Base-by-base conservation (phyloP, 2,329 filamentous ascomycete genomes). In the Capronia coronata region DNA sequence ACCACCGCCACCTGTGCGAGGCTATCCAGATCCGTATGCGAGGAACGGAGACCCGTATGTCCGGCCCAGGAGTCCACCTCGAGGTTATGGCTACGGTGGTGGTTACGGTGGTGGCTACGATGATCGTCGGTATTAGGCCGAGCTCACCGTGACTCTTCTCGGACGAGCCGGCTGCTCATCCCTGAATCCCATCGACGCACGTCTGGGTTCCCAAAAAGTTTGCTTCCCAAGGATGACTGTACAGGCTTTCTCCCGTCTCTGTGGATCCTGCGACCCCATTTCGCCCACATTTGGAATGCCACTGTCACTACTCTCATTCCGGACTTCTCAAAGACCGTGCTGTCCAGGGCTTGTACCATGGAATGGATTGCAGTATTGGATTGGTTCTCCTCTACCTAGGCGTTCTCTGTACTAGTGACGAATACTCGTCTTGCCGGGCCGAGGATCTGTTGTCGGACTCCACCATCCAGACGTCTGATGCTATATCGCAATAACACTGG, bases 1-100 rank as follows among this genome's bases (percentile, higher is more conserved):
- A 45, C 75, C 75, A 54, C 75, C 75, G 53, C 76, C 71, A 44
- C 75, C 75, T 49, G 75, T 71, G 51, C 69, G 76, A 60, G 72
- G 75, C 39, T 78, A 78, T 63, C 78, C 80, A 54, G 80, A 83
- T 59, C 77, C 78, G 2, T 83, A 83, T 65, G 69, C 52, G 22
- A 62, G 75, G 63, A 77, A 66, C 41, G 67, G 69, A 14, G 66
- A 67, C 47, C 73, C 75, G 14, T 61, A 61, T 25, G 55, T 41
- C 30, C 48, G 59, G 14, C 55, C 59, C 19, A 30, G 59, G 30
- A 59, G 53, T 38, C 59, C 58, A 14, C 55, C 57, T 32, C 59
- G 58, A 11, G 48, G 46, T 16, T 59, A 59, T 45, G 54, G 56
- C 22, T 54, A 55, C 44, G 51, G 52, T 18, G 56, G 54, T 19